phyloP scores from a whole-genome alignment of 1,284 basidiomycete species.

The Caloboletus firmus region DNA sequence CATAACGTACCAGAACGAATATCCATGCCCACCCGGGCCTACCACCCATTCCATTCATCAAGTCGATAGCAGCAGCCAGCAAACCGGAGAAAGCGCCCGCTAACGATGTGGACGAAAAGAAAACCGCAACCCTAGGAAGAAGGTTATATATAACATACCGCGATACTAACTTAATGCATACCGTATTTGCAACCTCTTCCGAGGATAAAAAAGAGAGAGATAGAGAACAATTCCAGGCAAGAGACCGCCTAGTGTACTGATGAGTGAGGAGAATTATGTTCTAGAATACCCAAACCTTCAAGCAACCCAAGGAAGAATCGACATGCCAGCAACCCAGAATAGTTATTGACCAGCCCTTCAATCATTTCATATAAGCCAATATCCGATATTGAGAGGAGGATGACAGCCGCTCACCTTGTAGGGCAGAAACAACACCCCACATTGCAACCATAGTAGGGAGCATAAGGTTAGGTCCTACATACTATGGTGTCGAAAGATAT shows the following conservation, averaged over 20 bases:
- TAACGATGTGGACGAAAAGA: constrained; percentile 57
- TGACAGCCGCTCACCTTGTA: constrained; percentile 47
- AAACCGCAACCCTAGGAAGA: constrained; percentile 45
- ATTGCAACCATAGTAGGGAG: constrained; percentile 54
- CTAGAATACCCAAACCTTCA: constrained; percentile 46
- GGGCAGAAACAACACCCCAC: constrained; percentile 58
- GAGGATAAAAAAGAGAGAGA: constrained; percentile 57
- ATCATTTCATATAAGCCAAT: constrained; percentile 2
- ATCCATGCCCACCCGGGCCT: constrained; percentile 65
- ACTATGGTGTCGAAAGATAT: constrained; percentile 33
- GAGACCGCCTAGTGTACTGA: constrained; percentile 45
- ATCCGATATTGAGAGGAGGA: neutral
- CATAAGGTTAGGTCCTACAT: constrained; percentile 55
- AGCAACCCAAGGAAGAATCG: constrained; percentile 66
- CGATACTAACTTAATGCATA: constrained; percentile 22
- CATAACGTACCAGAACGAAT: constrained; percentile 49
- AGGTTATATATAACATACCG: neutral
- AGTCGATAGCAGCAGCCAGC: constrained; percentile 57
- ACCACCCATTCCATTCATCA: constrained; percentile 50
- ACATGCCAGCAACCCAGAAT: constrained; percentile 54
- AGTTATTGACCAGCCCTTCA: constrained; percentile 52
- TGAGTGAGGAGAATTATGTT: constrained; percentile 42
- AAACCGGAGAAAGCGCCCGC: constrained; percentile 66
- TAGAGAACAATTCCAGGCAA: constrained; percentile 61
- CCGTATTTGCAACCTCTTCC: constrained; percentile 56